Conservation (phyloP, 805 yeast genomes). For the Debaryomyces maramus region DNA sequence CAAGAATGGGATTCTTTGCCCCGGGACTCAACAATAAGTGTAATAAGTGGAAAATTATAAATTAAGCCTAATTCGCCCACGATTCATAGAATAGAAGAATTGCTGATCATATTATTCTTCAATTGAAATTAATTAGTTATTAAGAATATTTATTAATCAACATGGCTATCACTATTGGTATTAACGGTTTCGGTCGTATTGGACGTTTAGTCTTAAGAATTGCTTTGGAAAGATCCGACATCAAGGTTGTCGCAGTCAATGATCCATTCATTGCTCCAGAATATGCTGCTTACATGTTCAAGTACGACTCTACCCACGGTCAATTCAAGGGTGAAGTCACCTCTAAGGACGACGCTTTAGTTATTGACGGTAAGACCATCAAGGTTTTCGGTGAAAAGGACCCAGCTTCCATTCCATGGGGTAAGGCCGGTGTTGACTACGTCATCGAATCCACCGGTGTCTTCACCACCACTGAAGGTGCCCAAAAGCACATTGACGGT, state of each 20-base stretch:
- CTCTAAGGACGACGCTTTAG: constrained; percentile 54
- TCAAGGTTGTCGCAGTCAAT: constrained; percentile 83
- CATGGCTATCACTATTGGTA: constrained; percentile 75
- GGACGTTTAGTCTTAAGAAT: constrained; percentile 88
- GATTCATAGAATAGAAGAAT: not conserved
- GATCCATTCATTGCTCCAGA: constrained; percentile 90
- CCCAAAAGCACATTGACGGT: constrained; percentile 79
- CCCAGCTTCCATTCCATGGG: constrained; percentile 90
- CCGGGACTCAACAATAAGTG: constrained; percentile 1
- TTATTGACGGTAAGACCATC: constrained; percentile 70
- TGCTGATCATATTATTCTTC: not conserved
- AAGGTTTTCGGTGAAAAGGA: constrained; percentile 76
- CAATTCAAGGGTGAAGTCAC: constrained; percentile 73
- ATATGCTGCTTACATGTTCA: constrained; percentile 93
- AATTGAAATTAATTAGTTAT: not conserved
- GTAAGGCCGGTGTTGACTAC: constrained; percentile 74
- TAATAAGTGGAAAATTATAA: not conserved
- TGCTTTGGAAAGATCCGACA: constrained; percentile 71
- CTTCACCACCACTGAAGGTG: constrained; percentile 80
- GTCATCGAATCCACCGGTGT: constrained; percentile 95
- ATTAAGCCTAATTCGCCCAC: not conserved
- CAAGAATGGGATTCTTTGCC: constrained; percentile 5
- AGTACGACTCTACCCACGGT: constrained; percentile 94
- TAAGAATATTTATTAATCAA: constrained; percentile 8
- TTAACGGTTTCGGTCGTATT: constrained; percentile 93